Percentiles rank a stretch among this genome's conserved stretches.
phyloP scores from a whole-genome alignment of 2,329 filamentous ascomycete species.

The Penicillium sp. region DNA sequence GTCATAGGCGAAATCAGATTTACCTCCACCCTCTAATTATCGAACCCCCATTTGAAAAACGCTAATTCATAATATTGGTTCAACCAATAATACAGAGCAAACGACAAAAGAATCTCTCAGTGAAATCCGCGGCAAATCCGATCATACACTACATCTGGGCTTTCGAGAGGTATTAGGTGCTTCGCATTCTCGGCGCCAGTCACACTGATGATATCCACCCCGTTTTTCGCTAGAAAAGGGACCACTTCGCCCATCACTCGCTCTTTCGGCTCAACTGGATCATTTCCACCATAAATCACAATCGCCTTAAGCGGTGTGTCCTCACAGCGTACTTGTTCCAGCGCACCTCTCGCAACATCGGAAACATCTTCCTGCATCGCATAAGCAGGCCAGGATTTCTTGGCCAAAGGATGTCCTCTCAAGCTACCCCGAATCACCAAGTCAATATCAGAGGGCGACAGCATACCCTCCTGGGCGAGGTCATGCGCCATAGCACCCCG shows the following conservation, averaged over 20 bases:
- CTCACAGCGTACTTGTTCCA: constrained; percentile 5
- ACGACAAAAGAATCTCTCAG: background rate
- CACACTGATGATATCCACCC: constrained; percentile 7
- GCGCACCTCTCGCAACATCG: constrained; percentile 6
- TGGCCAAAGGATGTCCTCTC: constrained; percentile 29
- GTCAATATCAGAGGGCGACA: constrained; percentile 15
- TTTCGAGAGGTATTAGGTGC: constrained; percentile 28
- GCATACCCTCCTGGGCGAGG: constrained; percentile 23
- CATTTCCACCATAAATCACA: constrained; percentile 33
- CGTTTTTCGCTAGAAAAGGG: constrained; percentile 9
- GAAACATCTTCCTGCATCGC: constrained; percentile 37
- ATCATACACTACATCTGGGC: constrained; percentile 10
- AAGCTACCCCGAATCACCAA: constrained; percentile 31
- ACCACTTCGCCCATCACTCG: constrained; percentile 28
- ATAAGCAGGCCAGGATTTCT: constrained; percentile 36
- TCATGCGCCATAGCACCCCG: constrained; percentile 35
- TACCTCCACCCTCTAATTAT: too few species aligned
- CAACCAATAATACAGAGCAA: background rate
- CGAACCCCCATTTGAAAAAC: too few species aligned
- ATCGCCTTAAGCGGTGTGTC: constrained; percentile 15
- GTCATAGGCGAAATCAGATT: too few species aligned
- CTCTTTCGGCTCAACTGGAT: constrained; percentile 36
- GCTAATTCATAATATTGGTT: too few species aligned
- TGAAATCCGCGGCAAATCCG: constrained; percentile 10
- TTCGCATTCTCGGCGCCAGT: constrained; percentile 10